Base-by-base conservation (phyloP, 192 early-diverging fungal species). In the Coemansia brasiliensis region DNA sequence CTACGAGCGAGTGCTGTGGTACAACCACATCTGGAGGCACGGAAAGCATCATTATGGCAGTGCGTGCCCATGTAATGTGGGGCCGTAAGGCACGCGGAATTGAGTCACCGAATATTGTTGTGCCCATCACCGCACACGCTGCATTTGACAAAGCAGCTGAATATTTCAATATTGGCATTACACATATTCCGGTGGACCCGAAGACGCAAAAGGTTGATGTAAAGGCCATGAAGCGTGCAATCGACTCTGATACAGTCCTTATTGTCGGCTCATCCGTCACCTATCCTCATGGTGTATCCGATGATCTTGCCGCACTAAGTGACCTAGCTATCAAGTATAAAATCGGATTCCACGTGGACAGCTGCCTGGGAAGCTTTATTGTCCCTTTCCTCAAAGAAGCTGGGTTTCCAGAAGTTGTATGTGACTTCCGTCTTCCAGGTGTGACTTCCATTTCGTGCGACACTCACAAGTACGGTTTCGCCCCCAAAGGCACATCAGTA, bases 381-480 rank as follows among this genome's bases (percentile, higher is more conserved):
- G 87, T 96, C 57, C 91, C 96, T 7, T 96, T 94, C 79, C 81
- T 94, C 18, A 94, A 94, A 71, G 88, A 93, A 72, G 93, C 94
- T 12, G 94, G 94, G 17, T 93, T 91, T 79, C 87, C 90, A 18
- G 83, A 91, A 45, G 64, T 84, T 4, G 76, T 73, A 13, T 90
- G 91, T 69, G 96, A 98, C 67, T 95, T 96, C 80, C 80, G 94
- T 39, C 76, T 96, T 13, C 85, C 88, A 5, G 94, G 94, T 35
- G 93, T 98, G 17, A 98, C 94, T 0, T 90, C 92, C 29, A 95
- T 98, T 59, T 95, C 93, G 6, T 92, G 90, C 66, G 96, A 98
- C 78, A 92, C 94, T 0, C 96, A 98, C 86, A 98, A 98, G 82
- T 98, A 98, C 63, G 95, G 95, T 20, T 98, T 98, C 75, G 95